Conservation (phyloP, 495 filamentous ascomycete species). For the Penicillium longicatenatum region DNA sequence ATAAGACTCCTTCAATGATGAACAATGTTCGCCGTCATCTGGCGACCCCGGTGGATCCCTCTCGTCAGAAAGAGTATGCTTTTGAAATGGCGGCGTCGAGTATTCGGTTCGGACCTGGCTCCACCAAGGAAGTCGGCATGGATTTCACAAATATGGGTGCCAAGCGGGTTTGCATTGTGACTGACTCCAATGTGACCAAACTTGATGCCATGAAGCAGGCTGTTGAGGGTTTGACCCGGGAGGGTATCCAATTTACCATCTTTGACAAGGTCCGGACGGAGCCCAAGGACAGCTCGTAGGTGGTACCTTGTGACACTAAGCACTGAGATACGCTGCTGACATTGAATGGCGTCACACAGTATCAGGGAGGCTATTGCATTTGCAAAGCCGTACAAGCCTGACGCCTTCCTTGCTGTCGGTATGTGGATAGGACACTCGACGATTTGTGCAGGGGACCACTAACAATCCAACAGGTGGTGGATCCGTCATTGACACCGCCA, state of each 20-base stretch:
- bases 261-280: constrained; percentile 79
- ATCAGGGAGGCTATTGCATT: constrained; percentile 87
- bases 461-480: constrained; percentile 51
- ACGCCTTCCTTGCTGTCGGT: constrained; percentile 92
- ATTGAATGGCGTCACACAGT: constrained; percentile 37
- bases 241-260: constrained; percentile 78
- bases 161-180: constrained; percentile 86
- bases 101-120: constrained; percentile 90
- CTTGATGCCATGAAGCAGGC: constrained; percentile 86
- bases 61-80: constrained; percentile 89
- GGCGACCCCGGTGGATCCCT: constrained; percentile 71
- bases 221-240: constrained; percentile 69
- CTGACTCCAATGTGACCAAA: constrained; percentile 75
- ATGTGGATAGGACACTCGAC: constrained; percentile 23
- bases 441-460: background rate
- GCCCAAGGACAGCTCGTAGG: constrained; percentile 89
- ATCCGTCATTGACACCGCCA: constrained; percentile 94
- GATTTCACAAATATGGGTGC: constrained; percentile 90
- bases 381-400: constrained; percentile 73
- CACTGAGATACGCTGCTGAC: background rate
- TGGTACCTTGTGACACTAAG: constrained; percentile 7
- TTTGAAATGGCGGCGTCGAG: constrained; percentile 96
- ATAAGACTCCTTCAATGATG: constrained; percentile 53
- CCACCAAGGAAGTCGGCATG: constrained; percentile 99
- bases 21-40: constrained; percentile 60